Evolutionary conservation across 345 rosid species (phyloP), one percentile per base, ranked within the genome.

Genomic region (Populus ilicifolia): DNA sequence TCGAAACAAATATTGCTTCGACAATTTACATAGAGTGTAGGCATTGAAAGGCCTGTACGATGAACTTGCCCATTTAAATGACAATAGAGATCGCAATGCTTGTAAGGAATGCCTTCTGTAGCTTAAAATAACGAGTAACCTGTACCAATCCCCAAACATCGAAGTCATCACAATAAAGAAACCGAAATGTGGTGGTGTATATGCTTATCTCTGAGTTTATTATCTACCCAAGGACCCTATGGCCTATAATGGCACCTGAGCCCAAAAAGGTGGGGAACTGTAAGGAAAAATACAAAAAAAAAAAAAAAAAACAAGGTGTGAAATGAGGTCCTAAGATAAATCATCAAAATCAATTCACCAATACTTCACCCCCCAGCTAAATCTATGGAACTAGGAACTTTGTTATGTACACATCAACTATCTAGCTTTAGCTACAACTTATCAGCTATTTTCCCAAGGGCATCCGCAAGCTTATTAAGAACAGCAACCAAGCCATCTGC

Each of bases 381-480:
- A 63, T 74, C 72, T 67, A 62, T 43, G 30, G 48, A 69, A 76
- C 75, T 69, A 65, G 36, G 62, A 74, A 70, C 78, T 69, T 66
- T 73, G 74, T 35, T 86, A 88, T 86, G 68, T 84, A 84, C 91
- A 86, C 91, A 68, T 27, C 69, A 44, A 50, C 59, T 72, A 72
- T 43, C 43, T 38, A 71, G 27, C 75, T 64, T 43, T 65, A 33
- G 69, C 89, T 90, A 91, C 85, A 93, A 84, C 88, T 92, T 96
- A 80, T 93, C 97, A 0, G 98, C 98, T 23, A 96, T 92, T 75
- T 88, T 93, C 9, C 88, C 92, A 27, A 96, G 83, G 72, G 96
- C 99, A 25, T 93, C 96, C 6, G 98, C 98, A 2, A 96, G 95
- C 85, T 93, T 93, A 56, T 83, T 89, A 64, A 96, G 98, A 69